Base-by-base conservation (phyloP, 108 stramenopile species). In the Aureococcus anophagefferens region DNA sequence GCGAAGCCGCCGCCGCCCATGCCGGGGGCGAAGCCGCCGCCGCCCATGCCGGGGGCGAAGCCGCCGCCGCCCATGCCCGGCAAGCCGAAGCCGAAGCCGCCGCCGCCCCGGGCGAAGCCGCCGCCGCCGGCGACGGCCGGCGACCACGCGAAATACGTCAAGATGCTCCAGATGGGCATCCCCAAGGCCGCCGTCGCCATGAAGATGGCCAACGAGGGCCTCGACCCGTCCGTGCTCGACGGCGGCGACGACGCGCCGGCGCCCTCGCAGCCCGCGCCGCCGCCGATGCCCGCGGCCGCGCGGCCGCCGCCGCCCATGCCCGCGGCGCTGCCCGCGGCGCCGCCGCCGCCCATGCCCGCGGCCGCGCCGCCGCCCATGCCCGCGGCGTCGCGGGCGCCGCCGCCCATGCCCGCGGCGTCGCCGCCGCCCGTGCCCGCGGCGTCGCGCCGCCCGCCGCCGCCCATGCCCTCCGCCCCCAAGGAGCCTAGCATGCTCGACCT, bases 141-240 rank as follows among this genome's bases (percentile, higher is more conserved):
- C n/a, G n/a, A n/a, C 31, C 91, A 86, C 71, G 64, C 70, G 5
- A 90, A 90, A 67, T 94, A 87, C 71, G 88, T 82, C 70, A 84
- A 86, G 64, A 92, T 94, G 91, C 72, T 91, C 31, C 89, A 88
- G 63, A 77, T 91, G 45, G 91, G 93, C 18, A 81, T 94, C 80
- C 91, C 93, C 7, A 73, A 87, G 74, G 85, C 86, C 3, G 90
- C 82, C 35, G 90, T 91, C 1, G 89, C 92, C 69, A 90, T 91
- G 81, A 90, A 90, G 9, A 91, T 94, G 90, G 81, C 73, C 15
- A 77, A 83, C 71, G 93, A 91, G 74, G 88, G 86, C 14, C 46
- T 88, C 32, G 90, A 94, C 81, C 87, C 93, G 32, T 70, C 78
- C n/a, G 75, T 92, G 29, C 77, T 94, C 82, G 93, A 94, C 73